These are phyloP conservation scores for Talaromyces sp. DNA, from an alignment of 2,329 filamentous ascomycete genomes.

Conservation along the genomic window DNA sequence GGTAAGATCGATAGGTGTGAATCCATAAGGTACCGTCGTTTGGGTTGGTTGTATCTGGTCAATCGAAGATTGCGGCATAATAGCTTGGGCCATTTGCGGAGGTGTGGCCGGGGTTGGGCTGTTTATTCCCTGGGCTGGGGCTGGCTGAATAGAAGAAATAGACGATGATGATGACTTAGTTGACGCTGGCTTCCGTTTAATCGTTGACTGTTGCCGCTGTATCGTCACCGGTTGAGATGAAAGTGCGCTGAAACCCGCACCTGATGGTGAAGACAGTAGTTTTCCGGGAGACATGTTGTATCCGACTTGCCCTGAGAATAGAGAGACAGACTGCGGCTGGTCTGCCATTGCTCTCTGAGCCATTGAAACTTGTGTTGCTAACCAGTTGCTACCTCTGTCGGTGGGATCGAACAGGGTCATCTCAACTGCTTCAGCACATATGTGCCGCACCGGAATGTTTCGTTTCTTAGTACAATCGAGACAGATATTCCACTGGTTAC, in stretches of 20 bases:
- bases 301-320: background rate
- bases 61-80: background rate
- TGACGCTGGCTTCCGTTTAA: constrained; percentile 4
- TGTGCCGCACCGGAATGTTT: constrained; percentile 9
- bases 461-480: constrained; percentile 8
- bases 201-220: constrained; percentile 4
- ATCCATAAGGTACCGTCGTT: background rate
- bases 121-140: background rate
- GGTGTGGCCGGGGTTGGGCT: background rate
- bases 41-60: background rate
- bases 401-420: constrained; percentile 10
- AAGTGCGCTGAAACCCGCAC: background rate
- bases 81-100: background rate
- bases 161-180: constrained; percentile 4
- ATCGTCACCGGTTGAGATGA: background rate
- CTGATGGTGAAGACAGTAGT: background rate
- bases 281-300: background rate
- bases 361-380: constrained; percentile 2
- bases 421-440: constrained; percentile 6
- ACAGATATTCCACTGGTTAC: constrained; percentile 1
- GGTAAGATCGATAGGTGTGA: background rate
- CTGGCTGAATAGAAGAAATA: background rate
- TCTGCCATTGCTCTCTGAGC: constrained; percentile 4
- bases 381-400: background rate
- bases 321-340: background rate